Evolutionary conservation across 2,329 filamentous ascomycete genomes (phyloP).

Genomic region (Paraconiothyrium sp.): DNA sequence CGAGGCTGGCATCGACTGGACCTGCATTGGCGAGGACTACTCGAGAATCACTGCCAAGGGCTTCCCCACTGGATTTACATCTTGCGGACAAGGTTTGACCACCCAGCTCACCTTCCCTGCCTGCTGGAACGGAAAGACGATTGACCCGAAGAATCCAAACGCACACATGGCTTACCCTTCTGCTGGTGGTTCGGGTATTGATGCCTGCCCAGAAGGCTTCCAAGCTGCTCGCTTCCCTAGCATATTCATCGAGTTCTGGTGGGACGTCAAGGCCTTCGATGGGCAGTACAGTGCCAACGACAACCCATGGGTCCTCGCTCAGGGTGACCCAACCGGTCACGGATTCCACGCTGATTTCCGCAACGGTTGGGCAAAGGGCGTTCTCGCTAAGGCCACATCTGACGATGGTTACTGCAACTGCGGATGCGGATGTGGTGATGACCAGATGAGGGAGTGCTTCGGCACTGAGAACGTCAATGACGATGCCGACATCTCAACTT

Average conservation of each 20-base stretch:
- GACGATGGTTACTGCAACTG: conserved; percentile 48
- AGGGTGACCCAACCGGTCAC: conserved; percentile 50
- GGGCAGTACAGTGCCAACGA: conserved; percentile 41
- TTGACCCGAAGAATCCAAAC: conserved; percentile 42
- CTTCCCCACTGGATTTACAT: conserved; percentile 50
- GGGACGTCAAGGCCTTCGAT: conserved; percentile 46
- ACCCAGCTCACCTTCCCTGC: conserved; percentile 48
- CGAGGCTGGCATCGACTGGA: conserved; percentile 44
- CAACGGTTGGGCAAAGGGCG: conserved; percentile 50
- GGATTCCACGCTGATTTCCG: conserved; percentile 51
- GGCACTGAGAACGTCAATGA: conserved; percentile 47
- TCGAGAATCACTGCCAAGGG: conserved; percentile 38
- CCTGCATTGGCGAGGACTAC: conserved; percentile 39
- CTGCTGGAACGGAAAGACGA: conserved; percentile 49
- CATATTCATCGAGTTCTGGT: conserved; percentile 54
- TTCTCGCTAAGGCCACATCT: conserved; percentile 47
- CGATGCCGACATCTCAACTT: conserved; percentile 39
- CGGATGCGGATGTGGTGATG: conserved; percentile 47
- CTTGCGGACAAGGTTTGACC: conserved; percentile 48
- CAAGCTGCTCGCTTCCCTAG: conserved; percentile 46
- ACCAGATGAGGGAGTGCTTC: conserved; percentile 50
- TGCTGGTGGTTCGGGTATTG: conserved; percentile 36
- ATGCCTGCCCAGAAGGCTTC: conserved; percentile 45
- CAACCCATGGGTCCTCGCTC: conserved; percentile 47
- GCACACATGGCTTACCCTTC: conserved; percentile 54